A percentile compares a stretch with the other conserved stretches of the same genome.
Evolutionary conservation across 148 eudicot genomes (phyloP).

Genomic region (Cornus kousa): DNA sequence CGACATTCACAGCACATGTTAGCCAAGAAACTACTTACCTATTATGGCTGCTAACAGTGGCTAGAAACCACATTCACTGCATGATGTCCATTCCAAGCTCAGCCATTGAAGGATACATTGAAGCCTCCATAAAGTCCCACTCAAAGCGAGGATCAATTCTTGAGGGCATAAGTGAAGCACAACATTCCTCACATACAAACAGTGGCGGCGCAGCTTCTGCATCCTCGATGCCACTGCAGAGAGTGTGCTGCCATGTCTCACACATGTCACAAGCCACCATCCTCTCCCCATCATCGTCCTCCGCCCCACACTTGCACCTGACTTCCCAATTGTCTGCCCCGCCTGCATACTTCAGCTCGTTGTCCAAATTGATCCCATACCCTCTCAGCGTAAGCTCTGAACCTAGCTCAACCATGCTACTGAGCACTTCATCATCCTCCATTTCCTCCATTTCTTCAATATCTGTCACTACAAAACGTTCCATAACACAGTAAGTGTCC

Average conservation of each 20-base stretch:
- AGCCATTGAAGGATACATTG: background rate
- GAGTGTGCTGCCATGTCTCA: slow-evolving; percentile 88
- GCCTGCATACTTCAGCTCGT: slow-evolving; percentile 53
- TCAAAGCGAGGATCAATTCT: slow-evolving; percentile 10
- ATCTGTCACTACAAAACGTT: slow-evolving; percentile 35
- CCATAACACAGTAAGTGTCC: slow-evolving; percentile 69
- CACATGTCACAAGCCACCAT: slow-evolving; percentile 92
- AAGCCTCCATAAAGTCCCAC: slow-evolving; percentile 1
- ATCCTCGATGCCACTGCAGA: slow-evolving; percentile 74
- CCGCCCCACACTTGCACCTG: slow-evolving; percentile 74
- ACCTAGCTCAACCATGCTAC: slow-evolving; percentile 63
- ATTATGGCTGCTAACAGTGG: too few relatives aligned
- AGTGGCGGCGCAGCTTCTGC: slow-evolving; percentile 64
- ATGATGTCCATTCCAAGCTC: background rate
- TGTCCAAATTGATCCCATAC: slow-evolving; percentile 36
- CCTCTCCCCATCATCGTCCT: slow-evolving; percentile 94
- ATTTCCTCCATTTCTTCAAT: slow-evolving; percentile 36
- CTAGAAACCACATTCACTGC: background rate
- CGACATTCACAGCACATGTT: background rate
- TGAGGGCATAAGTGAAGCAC: slow-evolving; percentile 48
- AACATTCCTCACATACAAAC: slow-evolving; percentile 66
- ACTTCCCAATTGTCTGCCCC: slow-evolving; percentile 80
- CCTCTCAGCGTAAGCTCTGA: slow-evolving; percentile 50
- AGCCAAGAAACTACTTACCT: background rate
- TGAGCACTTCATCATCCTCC: slow-evolving; percentile 51